Conservation (phyloP, 2,329 filamentous ascomycete genomes). For the Aspergillus arachidicola region DNA sequence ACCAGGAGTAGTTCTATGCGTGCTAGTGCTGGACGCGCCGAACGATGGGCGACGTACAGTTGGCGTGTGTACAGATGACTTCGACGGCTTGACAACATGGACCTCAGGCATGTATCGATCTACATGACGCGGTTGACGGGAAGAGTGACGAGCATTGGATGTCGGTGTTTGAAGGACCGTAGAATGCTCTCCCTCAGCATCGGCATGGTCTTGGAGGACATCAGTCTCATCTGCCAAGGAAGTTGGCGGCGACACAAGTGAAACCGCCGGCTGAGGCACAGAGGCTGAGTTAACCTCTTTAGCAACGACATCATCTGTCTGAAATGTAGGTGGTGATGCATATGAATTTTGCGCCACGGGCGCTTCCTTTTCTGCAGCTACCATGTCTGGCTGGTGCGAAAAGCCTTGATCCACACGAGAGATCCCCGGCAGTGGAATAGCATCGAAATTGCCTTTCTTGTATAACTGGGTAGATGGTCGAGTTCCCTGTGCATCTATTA, state of each 20-base stretch:
- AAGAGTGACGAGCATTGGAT: conserved; percentile 47
- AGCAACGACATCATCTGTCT: conserved; percentile 35
- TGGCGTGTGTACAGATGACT: conserved; percentile 27
- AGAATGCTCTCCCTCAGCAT: conserved; percentile 34
- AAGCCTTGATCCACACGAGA: conserved; percentile 11
- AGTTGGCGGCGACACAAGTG: conserved; percentile 49
- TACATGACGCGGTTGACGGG: conserved; percentile 46
- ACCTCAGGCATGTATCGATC: conserved; percentile 44
- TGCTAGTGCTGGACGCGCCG: conserved; percentile 19
- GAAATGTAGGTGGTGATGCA: conserved; percentile 41
- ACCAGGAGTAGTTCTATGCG: conserved; percentile 32
- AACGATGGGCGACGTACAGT: conserved; percentile 28
- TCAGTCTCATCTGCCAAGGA: conserved; percentile 47
- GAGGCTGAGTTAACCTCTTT: conserved; percentile 31
- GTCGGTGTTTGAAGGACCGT: conserved; percentile 39
- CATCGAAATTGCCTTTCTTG: conserved; percentile 12
- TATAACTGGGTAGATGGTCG: conserved; percentile 18
- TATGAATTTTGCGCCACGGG: conserved; percentile 33
- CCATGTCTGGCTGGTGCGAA: conserved; percentile 17
- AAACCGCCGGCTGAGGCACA: conserved; percentile 36
- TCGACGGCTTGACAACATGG: conserved; percentile 25
- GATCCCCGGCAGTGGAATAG: conserved; percentile 1
- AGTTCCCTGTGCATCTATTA: conserved; percentile 17
- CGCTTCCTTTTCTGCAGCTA: conserved; percentile 22
- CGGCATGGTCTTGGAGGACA: conserved; percentile 33